phyloP scores from a whole-genome alignment of 1,284 basidiomycete genomes.

The Hymenochaete sp. region DNA sequence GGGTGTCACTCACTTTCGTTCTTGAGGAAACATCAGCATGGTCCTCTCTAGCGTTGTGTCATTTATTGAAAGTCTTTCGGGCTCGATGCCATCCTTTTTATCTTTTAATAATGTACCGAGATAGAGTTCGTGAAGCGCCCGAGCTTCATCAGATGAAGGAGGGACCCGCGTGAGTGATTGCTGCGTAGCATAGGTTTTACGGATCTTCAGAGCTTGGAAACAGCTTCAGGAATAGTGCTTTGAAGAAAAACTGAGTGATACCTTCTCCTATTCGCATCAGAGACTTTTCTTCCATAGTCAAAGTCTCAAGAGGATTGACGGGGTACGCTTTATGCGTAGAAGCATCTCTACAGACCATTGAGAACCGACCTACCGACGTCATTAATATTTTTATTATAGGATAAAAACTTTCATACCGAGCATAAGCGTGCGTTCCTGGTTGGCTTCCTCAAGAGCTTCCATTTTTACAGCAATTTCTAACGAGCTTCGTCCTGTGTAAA shows the following conservation, averaged over 20 bases:
- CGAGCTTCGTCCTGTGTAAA: slow-evolving; percentile 67
- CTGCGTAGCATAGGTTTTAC: slow-evolving; percentile 43
- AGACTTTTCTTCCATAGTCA: slow-evolving; percentile 53
- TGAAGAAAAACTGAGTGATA: slow-evolving; percentile 26
- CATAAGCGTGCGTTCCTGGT: slow-evolving; percentile 52
- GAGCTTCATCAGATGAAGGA: slow-evolving; percentile 60
- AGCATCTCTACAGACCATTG: slow-evolving; percentile 77
- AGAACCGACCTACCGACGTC: slow-evolving; percentile 60
- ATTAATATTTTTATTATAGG: too few species aligned
- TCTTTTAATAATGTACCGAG: slow-evolving; percentile 37
- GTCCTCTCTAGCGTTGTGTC: slow-evolving; percentile 57
- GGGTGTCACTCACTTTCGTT: slow-evolving; percentile 54
- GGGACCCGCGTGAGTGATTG: slow-evolving; percentile 63
- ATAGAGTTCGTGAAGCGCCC: slow-evolving; percentile 59
- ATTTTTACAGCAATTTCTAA: slow-evolving; percentile 81
- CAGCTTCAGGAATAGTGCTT: neutral
- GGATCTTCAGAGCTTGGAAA: slow-evolving; percentile 40
- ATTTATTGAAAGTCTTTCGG: slow-evolving; percentile 56
- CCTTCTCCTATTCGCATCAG: slow-evolving; percentile 64
- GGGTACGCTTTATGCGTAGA: slow-evolving; percentile 53
- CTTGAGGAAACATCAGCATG: slow-evolving; percentile 81
- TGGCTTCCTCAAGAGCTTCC: slow-evolving; percentile 48
- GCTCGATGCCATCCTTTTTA: slow-evolving; percentile 17
- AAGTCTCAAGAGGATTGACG: slow-evolving; percentile 57
- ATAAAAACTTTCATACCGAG: slow-evolving; percentile 38